A percentile compares a stretch with the other conserved stretches of the same genome.
phyloP scores from a whole-genome alignment of 441 rosid genomes.

The Gossypium davidsonii region DNA sequence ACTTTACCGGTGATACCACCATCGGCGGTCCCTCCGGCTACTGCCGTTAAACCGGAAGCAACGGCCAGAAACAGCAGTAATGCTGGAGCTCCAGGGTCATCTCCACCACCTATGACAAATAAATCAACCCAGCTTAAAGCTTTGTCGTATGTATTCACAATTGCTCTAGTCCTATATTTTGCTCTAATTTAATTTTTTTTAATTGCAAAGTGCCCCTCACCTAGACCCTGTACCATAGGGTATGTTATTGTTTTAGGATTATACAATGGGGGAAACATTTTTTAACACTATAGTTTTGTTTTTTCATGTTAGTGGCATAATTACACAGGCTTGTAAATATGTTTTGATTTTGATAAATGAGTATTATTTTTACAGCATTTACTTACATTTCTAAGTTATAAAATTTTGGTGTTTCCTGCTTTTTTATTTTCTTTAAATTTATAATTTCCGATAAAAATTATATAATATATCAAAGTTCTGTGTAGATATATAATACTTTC shows the following conservation, averaged over 20 bases:
- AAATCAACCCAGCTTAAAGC: slow-evolving; percentile 22
- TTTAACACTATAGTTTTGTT: slow-evolving; percentile 5
- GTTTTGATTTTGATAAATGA: neutral
- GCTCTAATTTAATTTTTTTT: slow-evolving; percentile 23
- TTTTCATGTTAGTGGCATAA: neutral
- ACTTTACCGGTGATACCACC: slow-evolving; percentile 38
- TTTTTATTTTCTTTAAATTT: neutral
- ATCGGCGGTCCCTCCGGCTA: slow-evolving; percentile 43
- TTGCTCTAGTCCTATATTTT: slow-evolving; percentile 27
- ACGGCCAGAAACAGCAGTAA: slow-evolving; percentile 23
- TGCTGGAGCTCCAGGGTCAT: slow-evolving; percentile 16
- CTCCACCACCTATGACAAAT: slow-evolving; percentile 27
- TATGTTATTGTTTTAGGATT: neutral
- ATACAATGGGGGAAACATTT: slow-evolving; percentile 23
- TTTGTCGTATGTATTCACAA: slow-evolving; percentile 10
- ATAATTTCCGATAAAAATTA: too few species aligned
- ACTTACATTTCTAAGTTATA: neutral
- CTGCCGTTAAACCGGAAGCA: slow-evolving; percentile 60
- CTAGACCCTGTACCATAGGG: neutral
- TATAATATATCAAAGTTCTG: too few species aligned
- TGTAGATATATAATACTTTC: too few species aligned
- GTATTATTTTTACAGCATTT: neutral
- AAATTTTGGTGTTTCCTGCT: neutral
- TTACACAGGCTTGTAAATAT: slow-evolving; percentile 23
- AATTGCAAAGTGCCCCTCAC: neutral